Base-by-base conservation (phyloP, 345 rosid species). In the Salix viminalis region DNA sequence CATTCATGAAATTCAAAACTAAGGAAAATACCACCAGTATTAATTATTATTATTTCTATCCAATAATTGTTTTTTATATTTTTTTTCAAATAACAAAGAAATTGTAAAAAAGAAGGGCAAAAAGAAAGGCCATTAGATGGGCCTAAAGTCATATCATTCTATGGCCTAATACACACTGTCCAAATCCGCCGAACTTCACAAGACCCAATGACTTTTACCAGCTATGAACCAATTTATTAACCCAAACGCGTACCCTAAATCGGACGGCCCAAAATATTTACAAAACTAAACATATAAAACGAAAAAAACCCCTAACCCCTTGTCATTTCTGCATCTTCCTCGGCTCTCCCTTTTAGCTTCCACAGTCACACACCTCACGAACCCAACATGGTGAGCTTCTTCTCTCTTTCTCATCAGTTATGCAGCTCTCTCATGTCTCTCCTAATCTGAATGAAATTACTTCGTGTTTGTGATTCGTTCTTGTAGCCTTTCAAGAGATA, bases 401-500 rank as follows among this genome's bases (percentile, higher is more conserved):
- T 65, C 39, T 37, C 24, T 23, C 32, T 61, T 14, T 32, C 18
- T 34, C 8, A 7, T 66, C 42, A 32, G 70, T 11, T 7, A 1
- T 41, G 4, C 15, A 11, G 0, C 13, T 2, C 7, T 16, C 9
- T 61, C 32, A 9, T 64, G 1, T 15, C 52, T 5, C 14, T 13
- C 24, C 2, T 48, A 5, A 36, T 62, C 54, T 72, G 15, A 42
- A 15, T 0, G 15, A 19, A 26, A 5, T 44, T 42, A 1, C 11
- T 64, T 5, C 44, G 8, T 30, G 7, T 72, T 66, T 23, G 24
- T 42, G 72, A 18, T 50, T 19, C 39, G 60, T 0, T 52, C 50
- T 1, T 37, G 65, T 66, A 93, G 98, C 90, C 92, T 32, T 93
- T 93, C 89, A 91, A 93, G 89, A 89, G 98, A 79, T 91, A 83